These are phyloP conservation scores for Amanita muscaria DNA, from an alignment of 768 basidiomycete species.

Conservation along the genomic window DNA sequence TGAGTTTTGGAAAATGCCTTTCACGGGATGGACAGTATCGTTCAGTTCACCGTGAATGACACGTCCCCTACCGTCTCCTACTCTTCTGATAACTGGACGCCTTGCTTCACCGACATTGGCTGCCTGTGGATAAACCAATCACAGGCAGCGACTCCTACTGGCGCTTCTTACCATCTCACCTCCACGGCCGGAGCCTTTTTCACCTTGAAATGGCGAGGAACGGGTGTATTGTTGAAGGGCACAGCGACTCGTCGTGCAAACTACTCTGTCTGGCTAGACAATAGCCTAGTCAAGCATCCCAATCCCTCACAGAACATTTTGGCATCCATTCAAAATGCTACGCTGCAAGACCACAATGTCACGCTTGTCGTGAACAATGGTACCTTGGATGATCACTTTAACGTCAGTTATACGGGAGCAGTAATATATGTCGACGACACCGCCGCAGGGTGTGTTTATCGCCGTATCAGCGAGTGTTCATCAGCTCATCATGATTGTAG, in stretches of 20 bases:
- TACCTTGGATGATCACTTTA: not conserved
- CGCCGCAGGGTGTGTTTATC: not conserved
- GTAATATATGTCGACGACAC: slow-evolving; percentile 26
- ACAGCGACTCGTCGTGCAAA: slow-evolving; percentile 24
- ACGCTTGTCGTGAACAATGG: slow-evolving; percentile 27
- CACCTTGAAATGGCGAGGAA: slow-evolving; percentile 54
- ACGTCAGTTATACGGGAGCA: slow-evolving; percentile 49
- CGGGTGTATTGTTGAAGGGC: slow-evolving; percentile 53
- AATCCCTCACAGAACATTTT: slow-evolving; percentile 32
- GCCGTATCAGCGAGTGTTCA: not conserved
- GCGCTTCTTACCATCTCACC: slow-evolving; percentile 58
- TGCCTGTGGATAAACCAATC: slow-evolving; percentile 11
- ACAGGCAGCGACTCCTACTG: slow-evolving; percentile 36
- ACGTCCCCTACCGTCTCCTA: slow-evolving; percentile 58
- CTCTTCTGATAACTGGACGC: slow-evolving; percentile 56
- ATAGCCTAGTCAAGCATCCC: slow-evolving; percentile 16
- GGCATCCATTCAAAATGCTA: slow-evolving; percentile 37
- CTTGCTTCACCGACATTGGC: slow-evolving; percentile 45
- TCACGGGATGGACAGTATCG: slow-evolving; percentile 4
- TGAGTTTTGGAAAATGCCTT: not conserved
- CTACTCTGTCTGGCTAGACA: slow-evolving; percentile 49
- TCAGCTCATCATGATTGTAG: slow-evolving; percentile 11
- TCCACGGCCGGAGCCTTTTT: slow-evolving; percentile 47
- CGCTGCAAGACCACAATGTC: slow-evolving; percentile 44
- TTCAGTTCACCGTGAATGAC: slow-evolving; percentile 49